phyloP scores from a whole-genome alignment of 192 early-diverging fungal species.

The Entomortierella beljakovae region DNA sequence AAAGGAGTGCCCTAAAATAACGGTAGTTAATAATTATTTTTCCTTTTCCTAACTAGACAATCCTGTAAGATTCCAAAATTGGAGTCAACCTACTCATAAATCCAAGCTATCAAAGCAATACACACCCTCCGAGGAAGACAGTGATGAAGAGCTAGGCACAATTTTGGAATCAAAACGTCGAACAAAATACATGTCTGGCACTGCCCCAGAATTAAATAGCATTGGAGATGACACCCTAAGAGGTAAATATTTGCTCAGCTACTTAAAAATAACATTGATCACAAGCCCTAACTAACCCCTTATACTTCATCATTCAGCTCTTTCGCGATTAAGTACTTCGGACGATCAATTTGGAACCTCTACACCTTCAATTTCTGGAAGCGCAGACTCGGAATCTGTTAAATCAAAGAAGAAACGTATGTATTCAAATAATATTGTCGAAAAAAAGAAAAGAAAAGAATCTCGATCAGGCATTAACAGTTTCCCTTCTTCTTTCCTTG shows the following conservation, averaged over 20 bases:
- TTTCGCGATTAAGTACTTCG: slow-evolving; percentile 13
- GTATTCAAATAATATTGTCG: no score
- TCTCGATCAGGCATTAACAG: no score
- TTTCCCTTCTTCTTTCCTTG: background rate
- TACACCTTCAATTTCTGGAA: slow-evolving; percentile 14
- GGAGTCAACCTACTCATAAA: slow-evolving; percentile 36
- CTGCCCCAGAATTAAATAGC: slow-evolving; percentile 29
- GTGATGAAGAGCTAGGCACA: background rate
- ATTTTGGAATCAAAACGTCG: background rate
- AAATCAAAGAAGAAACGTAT: slow-evolving; percentile 45
- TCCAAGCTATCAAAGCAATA: slow-evolving; percentile 54
- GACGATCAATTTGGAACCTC: background rate
- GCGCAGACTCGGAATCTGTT: slow-evolving; percentile 20
- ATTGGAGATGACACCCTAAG: slow-evolving; percentile 2
- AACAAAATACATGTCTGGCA: slow-evolving; percentile 34
- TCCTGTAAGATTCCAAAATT: slow-evolving; percentile 35
- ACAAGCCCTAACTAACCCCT: background rate
- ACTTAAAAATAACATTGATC: background rate
- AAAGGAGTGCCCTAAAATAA: background rate
- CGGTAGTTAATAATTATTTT: background rate
- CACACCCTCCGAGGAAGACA: slow-evolving; percentile 46
- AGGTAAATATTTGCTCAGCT: background rate
- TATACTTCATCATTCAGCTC: slow-evolving; percentile 4
- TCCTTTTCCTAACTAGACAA: slow-evolving; percentile 12
- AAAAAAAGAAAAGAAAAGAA: no score